Percentiles rank a stretch among this genome's conserved stretches.
Conservation (phyloP, 2,329 filamentous ascomycete genomes). For the Hymenoscyphus linearis region DNA sequence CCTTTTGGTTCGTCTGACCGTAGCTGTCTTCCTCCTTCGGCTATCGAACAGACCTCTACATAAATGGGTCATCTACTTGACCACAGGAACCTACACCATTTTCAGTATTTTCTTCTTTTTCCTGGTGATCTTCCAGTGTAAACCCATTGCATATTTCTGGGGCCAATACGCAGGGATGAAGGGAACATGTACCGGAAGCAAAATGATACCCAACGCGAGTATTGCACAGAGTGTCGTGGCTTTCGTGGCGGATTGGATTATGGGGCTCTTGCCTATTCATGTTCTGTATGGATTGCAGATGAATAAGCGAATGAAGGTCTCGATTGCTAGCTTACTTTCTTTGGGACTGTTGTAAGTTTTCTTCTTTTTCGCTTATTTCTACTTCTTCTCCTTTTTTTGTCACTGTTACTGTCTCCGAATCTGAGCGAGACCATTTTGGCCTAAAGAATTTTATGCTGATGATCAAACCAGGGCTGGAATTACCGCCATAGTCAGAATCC, state of each 20-base stretch:
- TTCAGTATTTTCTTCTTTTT: constrained; percentile 46
- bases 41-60: constrained; percentile 43
- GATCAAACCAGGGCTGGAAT: constrained; percentile 18
- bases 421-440: background rate
- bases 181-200: constrained; percentile 35
- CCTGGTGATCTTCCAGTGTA: constrained; percentile 47
- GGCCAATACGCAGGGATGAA: constrained; percentile 22
- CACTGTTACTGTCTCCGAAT: no score
- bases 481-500: constrained; percentile 23
- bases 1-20: constrained; percentile 38
- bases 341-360: constrained; percentile 47
- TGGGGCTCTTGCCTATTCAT: constrained; percentile 48
- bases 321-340: constrained; percentile 47
- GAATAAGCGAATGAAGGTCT: constrained; percentile 44
- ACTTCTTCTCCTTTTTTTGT: no score
- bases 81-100: constrained; percentile 41
- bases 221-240: constrained; percentile 47
- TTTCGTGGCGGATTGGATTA: constrained; percentile 44
- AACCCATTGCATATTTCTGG: constrained; percentile 49
- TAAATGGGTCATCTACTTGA: constrained; percentile 39
- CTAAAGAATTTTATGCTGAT: background rate
- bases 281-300: constrained; percentile 53
- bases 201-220: constrained; percentile 46
- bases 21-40: constrained; percentile 49
- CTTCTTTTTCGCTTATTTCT: background rate